Evolutionary conservation across 78 protist genomes (phyloP).

Genomic region (Guillardia theta): DNA sequence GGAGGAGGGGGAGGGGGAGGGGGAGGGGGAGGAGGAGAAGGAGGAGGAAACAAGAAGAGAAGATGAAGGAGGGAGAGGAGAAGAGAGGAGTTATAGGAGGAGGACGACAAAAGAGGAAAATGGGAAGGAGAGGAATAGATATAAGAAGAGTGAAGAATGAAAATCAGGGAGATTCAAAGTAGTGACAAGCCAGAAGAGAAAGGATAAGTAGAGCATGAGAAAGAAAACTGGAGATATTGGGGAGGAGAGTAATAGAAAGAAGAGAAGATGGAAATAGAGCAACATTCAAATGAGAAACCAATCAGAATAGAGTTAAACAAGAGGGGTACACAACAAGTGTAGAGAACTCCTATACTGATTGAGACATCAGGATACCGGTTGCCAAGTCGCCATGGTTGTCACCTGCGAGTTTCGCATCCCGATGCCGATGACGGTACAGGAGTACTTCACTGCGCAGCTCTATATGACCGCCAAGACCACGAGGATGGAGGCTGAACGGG

Average conservation of each 20-base stretch:
- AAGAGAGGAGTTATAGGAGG: background rate
- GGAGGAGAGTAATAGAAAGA: background rate
- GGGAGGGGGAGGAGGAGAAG: background rate
- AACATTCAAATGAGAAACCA: background rate
- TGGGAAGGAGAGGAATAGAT: background rate
- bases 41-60: background rate
- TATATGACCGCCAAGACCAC: background rate
- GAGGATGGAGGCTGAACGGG: background rate
- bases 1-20: background rate
- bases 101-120: background rate
- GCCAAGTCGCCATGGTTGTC: no score
- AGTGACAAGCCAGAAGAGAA: background rate
- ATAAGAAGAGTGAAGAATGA: background rate
- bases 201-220: background rate
- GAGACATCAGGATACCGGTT: background rate
- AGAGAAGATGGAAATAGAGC: background rate
- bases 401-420: background rate
- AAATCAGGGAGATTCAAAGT: background rate
- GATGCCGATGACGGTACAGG: slow-evolving; percentile 5
- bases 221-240: background rate
- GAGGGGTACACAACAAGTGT: background rate
- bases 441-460: background rate
- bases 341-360: background rate
- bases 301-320: no score
- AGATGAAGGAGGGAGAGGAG: background rate